Conservation (phyloP, 1,139 yeast species). For the Geotrichum histeridarum region DNA sequence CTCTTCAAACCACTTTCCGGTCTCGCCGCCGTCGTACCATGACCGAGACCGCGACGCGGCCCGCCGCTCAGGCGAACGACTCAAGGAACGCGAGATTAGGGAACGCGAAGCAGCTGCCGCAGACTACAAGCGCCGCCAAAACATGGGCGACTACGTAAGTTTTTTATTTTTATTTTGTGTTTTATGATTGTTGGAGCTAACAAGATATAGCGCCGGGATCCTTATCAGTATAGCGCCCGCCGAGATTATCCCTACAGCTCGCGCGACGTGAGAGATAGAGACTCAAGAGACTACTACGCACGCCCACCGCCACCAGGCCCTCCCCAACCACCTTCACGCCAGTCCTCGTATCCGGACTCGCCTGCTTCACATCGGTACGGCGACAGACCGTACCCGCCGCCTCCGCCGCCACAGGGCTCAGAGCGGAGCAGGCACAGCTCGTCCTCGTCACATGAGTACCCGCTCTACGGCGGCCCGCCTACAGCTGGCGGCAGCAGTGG, state of each 20-base stretch:
- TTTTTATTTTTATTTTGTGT: too few relatives aligned
- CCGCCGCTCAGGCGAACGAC: constrained; percentile 1
- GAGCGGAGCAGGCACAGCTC: not conserved
- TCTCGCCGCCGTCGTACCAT: not conserved
- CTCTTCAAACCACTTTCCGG: not conserved
- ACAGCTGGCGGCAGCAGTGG: not conserved
- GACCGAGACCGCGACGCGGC: constrained; percentile 8
- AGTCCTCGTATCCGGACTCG: not conserved
- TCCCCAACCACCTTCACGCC: not conserved
- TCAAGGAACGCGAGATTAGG: constrained; percentile 14
- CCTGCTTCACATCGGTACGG: not conserved
- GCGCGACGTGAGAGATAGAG: too few relatives aligned
- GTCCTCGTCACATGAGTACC: not conserved
- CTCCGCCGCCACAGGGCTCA: not conserved
- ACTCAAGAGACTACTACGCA: constrained; percentile 1
- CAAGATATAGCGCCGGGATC: constrained; percentile 1
- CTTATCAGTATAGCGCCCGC: constrained; percentile 7
- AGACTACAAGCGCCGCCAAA: constrained; percentile 31
- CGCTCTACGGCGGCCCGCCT: not conserved
- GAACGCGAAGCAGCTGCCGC: constrained; percentile 20
- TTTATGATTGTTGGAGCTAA: not conserved
- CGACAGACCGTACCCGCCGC: constrained; percentile 5
- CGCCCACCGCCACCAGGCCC: constrained; percentile 6
- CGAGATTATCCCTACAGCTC: constrained; percentile 7
- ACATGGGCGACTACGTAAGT: constrained; percentile 18